These are phyloP conservation scores for Lentinula raphanica DNA, from an alignment of 768 basidiomycete species.

Conservation along the genomic window DNA sequence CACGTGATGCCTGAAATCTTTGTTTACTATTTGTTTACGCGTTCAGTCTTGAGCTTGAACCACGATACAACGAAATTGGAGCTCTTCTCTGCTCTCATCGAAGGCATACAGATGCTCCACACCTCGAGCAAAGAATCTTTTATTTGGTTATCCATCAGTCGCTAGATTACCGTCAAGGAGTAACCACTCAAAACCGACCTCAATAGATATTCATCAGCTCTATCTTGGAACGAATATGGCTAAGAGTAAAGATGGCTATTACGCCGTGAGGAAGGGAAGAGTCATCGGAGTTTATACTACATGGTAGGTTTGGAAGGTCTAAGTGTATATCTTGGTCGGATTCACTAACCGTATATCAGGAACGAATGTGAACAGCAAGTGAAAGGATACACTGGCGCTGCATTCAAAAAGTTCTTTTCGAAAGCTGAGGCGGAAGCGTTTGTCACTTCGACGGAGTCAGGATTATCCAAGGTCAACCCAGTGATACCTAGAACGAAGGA, in stretches of 20 bases:
- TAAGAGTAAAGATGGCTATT: constrained; percentile 33
- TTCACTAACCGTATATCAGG: constrained; percentile 37
- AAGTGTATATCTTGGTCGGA: not conserved
- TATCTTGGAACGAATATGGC: not conserved
- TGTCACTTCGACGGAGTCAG: not conserved
- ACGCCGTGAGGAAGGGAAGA: constrained; percentile 68
- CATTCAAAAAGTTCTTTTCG: constrained; percentile 63
- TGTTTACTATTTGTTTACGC: no score
- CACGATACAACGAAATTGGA: not conserved
- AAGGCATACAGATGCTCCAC: not conserved
- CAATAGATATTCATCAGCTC: not conserved
- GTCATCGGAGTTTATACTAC: constrained; percentile 60
- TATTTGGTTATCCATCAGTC: not conserved
- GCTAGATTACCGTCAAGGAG: not conserved
- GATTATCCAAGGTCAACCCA: no score
- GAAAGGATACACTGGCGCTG: constrained; percentile 55
- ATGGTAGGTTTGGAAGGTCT: constrained; percentile 47
- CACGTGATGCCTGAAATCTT: no score
- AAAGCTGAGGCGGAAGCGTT: constrained; percentile 34
- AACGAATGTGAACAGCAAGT: constrained; percentile 65
- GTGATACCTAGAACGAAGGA: no score
- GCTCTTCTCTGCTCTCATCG: not conserved
- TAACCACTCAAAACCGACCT: not conserved
- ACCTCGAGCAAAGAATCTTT: not conserved
- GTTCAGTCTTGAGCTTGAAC: no score